phyloP scores from a whole-genome alignment of 805 yeast genomes.

The Isabelozyma rhagii region DNA sequence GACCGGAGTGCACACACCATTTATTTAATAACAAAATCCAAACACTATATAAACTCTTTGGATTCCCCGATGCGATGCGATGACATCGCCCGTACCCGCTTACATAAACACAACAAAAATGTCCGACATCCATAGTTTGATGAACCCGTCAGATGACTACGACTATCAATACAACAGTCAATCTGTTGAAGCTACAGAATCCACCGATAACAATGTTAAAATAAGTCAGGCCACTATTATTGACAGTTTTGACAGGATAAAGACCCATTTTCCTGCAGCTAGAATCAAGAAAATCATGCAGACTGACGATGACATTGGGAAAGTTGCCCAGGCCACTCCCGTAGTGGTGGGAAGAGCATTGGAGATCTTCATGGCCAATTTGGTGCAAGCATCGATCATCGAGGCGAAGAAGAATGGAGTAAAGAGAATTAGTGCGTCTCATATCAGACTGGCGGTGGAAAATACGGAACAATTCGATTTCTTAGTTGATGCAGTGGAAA shows the following conservation, averaged over 20 bases:
- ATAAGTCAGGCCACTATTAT: constrained; percentile 31
- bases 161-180: not conserved
- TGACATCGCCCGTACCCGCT: not conserved
- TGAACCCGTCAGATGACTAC: constrained; percentile 1
- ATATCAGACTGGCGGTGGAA: constrained; percentile 79
- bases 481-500: constrained; percentile 69
- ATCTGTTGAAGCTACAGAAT: not conserved
- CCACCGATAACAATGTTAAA: constrained; percentile 4
- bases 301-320: constrained; percentile 96
- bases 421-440: constrained; percentile 78
- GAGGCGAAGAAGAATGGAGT: constrained; percentile 75
- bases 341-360: constrained; percentile 95
- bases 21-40: not conserved
- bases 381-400: constrained; percentile 78
- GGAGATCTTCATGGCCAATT: constrained; percentile 84
- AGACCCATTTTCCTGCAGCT: constrained; percentile 88
- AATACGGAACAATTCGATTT: constrained; percentile 91
- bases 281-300: constrained; percentile 96
- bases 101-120: not conserved
- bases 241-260: constrained; percentile 47
- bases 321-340: constrained; percentile 98
- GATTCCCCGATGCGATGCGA: constrained; percentile 2
- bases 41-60: constrained; percentile 6
- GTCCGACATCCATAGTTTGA: constrained; percentile 3
- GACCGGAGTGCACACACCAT: not conserved